Base-by-base conservation (phyloP, 78 protist species). In the Dictyostelium citrinum region DNA sequence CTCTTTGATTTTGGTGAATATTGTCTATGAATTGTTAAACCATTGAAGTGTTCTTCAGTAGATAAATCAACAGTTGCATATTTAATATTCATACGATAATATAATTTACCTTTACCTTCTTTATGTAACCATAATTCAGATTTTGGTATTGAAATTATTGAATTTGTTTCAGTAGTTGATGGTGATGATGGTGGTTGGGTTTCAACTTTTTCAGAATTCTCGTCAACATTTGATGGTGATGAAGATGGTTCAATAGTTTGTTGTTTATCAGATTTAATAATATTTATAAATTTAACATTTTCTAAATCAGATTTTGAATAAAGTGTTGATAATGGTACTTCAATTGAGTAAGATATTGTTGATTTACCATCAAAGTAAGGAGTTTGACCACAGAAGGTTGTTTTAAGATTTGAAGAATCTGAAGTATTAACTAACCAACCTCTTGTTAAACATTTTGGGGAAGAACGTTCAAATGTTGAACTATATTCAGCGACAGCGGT, bases 301-400 rank as follows among this genome's bases (percentile, higher is more conserved):
- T 33, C 46, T 20, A 74, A 39, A 20, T 68, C 90, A 16, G 46
- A 45, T 39, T 88, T 88, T 17, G 81, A 24, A 79, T 77, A 88
- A 16, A 88, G 71, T 27, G 75, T 27, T 3, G 85, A 83, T 12
- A 88, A 43, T 45, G 93, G 93, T 29, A 88, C 70, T 27, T 88
- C 85, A 51, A 75, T 88, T 39, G 76, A 46, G 24, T 88, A 88
- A 3, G 93, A 88, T 10, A 43, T 88, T 29, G 93, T 88, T 46
- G 93, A 88, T 68, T 82, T 76, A 14, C 93, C 93, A 27, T 88
- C 93, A 88, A 78, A 88, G 27, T 64, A n/a, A 31, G 93, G 93
- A 14, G 93, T 88, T 67, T 78, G 85, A 78, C 93, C 93, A 68
- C 82, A 88, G 31, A 77, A 88, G 35, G 55, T 78, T 14, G 43